phyloP scores from a whole-genome alignment of 768 basidiomycete genomes.

The Trichaptum fuscoviolaceum region DNA sequence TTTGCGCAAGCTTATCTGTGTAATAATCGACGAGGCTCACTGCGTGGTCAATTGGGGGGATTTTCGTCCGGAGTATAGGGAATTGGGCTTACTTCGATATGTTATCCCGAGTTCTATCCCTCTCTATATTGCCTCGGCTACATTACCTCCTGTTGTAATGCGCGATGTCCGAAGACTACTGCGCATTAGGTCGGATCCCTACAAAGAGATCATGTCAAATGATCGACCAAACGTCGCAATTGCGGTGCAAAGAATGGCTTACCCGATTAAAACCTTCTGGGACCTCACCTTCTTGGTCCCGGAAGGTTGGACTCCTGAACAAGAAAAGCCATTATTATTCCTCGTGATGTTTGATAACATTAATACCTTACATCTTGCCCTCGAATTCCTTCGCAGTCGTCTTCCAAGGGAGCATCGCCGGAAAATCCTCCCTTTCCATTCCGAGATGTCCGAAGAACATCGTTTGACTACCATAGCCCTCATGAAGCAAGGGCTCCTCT shows the following conservation, averaged over 20 bases:
- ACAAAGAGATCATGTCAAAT: conserved; percentile 21
- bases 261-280: conserved; percentile 2
- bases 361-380: conserved; percentile 13
- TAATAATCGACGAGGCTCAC: conserved; percentile 36
- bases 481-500: conserved; percentile 17
- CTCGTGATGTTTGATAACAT: conserved; percentile 26
- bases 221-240: conserved; percentile 30
- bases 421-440: conserved; percentile 21
- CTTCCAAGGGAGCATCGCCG: conserved; percentile 9
- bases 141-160: conserved; percentile 20
- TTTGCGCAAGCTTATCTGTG: conserved; percentile 18
- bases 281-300: conserved; percentile 24
- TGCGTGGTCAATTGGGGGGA: conserved; percentile 32
- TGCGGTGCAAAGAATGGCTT: conserved; percentile 19
- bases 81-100: conserved; percentile 21
- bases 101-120: conserved; percentile 24
- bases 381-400: conserved; percentile 12
- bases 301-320: conserved; percentile 5
- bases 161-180: conserved; percentile 19
- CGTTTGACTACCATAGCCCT: conserved; percentile 14
- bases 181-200: conserved; percentile 18
- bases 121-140: conserved; percentile 30
- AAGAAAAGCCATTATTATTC: conserved; percentile 14
- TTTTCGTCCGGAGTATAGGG: conserved; percentile 32
- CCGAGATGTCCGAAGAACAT: conserved; percentile 9